Evolutionary conservation across 192 early-diverging fungal species (phyloP), one percentile per base, ranked within the genome.

Genomic region (Fimicolochytrium jonesii): DNA sequence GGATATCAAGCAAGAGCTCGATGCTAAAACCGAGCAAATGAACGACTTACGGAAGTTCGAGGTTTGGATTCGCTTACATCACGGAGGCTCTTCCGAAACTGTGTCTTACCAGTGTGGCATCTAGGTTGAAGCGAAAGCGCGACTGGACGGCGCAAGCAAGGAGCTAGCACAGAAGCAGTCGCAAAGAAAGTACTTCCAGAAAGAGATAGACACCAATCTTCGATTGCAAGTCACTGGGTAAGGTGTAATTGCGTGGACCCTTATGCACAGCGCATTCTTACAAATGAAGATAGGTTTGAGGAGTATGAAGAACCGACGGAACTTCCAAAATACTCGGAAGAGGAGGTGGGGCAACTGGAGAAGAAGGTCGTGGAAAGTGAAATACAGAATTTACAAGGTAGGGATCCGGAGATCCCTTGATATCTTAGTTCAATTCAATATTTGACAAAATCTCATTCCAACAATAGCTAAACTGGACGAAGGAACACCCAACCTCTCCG

Each of bases 401-500:
- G 17, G 25, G 18, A 9, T 37, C 33, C 67, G 15, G 13, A n/a
- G 28, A 30, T 50, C 66, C 59, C 2, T 1, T n/a, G n/a, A n/a
- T n/a, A n/a, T 48, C 46, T 9, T 23, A 23, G 6, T 13, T 7
- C 39, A 41, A 41, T 9, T n/a, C n/a, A 9, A 11, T 7, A 49
- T 9, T 7, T 9, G 23, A 23, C 47, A 55, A 67, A 67, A 33
- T 58, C 66, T 71, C 25, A 57, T 65, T 58, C 50, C 30, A 52
- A 31, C 26, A 36, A 23, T 51, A 77, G 78, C 50, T n/a, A 71
- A 67, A 42, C 48, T 77, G 28, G 50, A 74, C 31, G 63, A 76
- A 42, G 77, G 86, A 17, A 76, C 86, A 17, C 92, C 94, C 7
- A 98, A 97, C 63, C 74, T 99, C 20, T 82, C 80, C 48, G 92